A percentile compares a stretch with the other conserved stretches of the same genome.
phyloP scores from a whole-genome alignment of 768 basidiomycete genomes.

The Trametes sanguinea region DNA sequence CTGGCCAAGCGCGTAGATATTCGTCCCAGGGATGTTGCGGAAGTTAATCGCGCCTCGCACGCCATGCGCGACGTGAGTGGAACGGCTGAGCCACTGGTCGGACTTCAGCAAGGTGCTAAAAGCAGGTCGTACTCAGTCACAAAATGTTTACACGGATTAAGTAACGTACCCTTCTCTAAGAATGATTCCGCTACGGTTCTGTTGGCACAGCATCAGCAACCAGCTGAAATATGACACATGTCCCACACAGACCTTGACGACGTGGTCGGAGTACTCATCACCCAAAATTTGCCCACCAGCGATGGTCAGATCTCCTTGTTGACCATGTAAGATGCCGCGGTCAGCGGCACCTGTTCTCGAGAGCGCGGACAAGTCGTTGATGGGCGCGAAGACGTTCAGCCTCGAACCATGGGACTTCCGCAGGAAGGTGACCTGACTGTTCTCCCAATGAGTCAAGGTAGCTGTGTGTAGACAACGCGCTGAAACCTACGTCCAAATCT shows the following conservation, averaged over 20 bases:
- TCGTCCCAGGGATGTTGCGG: slow-evolving; percentile 75
- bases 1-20: slow-evolving; percentile 92
- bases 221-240: not conserved
- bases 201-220: not conserved
- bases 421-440: slow-evolving; percentile 83
- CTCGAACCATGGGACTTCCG: slow-evolving; percentile 79
- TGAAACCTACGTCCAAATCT: slow-evolving; percentile 87
- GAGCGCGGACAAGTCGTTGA: slow-evolving; percentile 82
- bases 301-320: slow-evolving; percentile 72
- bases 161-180: slow-evolving; percentile 75
- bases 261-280: slow-evolving; percentile 94
- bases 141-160: not conserved
- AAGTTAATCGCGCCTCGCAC: slow-evolving; percentile 96
- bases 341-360: slow-evolving; percentile 67
- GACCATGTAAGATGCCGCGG: slow-evolving; percentile 61
- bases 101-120: slow-evolving; percentile 84
- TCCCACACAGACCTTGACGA: slow-evolving; percentile 68
- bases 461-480: not conserved
- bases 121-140: not conserved
- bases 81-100: slow-evolving; percentile 85
- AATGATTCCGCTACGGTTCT: slow-evolving; percentile 94
- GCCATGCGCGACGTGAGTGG: slow-evolving; percentile 60
- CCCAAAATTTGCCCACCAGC: slow-evolving; percentile 85
- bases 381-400: slow-evolving; percentile 88
- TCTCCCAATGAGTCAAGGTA: not conserved